Conservation (phyloP, 2,329 filamentous ascomycete species). For the Aspergillus nomiae region DNA sequence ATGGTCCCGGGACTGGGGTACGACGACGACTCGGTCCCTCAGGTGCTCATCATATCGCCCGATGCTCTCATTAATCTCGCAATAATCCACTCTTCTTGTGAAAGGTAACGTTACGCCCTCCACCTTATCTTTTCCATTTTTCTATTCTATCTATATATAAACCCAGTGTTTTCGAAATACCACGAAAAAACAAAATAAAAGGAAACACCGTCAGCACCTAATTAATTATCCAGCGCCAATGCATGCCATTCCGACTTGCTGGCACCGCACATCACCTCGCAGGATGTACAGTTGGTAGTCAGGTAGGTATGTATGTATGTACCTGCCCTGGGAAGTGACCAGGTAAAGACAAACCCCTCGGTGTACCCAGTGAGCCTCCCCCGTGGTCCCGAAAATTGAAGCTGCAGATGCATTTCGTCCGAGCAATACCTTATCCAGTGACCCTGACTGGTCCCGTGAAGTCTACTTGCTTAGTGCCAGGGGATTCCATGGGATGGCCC, state of each 20-base stretch:
- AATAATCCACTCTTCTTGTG: neutral
- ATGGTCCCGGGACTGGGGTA: neutral
- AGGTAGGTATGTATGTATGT: neutral
- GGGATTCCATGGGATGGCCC: neutral
- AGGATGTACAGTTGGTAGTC: neutral
- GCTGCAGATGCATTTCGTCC: neutral
- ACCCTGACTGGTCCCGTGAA: constrained; percentile 1
- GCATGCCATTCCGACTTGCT: neutral
- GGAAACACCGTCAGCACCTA: neutral
- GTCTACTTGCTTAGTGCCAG: neutral
- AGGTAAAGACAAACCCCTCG: neutral
- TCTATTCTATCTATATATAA: neutral
- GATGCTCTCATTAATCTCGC: constrained; percentile 2
- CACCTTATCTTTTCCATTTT: neutral
- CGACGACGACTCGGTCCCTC: neutral
- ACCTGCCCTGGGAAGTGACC: neutral
- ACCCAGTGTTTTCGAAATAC: neutral
- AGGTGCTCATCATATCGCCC: neutral
- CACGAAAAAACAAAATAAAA: neutral
- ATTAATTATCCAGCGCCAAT: neutral
- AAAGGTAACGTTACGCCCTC: neutral
- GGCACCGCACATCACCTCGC: neutral
- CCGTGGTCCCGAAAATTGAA: neutral
- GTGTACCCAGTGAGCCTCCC: constrained; percentile 1
- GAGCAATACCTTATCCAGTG: neutral